Evolutionary conservation across 495 filamentous ascomycete species (phyloP), one percentile per base, ranked within the genome.

Genomic region (Parathielavia appendiculata): DNA sequence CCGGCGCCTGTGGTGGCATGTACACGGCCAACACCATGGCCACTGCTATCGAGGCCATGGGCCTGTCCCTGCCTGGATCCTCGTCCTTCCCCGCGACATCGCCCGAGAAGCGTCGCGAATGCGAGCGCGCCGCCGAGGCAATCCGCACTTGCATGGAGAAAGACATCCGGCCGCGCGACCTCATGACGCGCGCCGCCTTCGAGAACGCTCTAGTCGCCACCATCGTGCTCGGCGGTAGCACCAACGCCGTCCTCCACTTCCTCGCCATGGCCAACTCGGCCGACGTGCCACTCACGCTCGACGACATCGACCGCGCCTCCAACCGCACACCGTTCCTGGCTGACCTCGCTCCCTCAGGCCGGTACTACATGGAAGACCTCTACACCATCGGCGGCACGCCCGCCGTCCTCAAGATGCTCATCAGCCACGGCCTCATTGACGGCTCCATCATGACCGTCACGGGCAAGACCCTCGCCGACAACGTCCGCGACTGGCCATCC

Each of bases 21-120:
- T 83, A 88, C 72, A 98, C 93, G 3, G 93, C 93, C 55, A 98
- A 98, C 71, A 97, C 93, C 2, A 96, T 98, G 92, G 89, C 90
- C 6, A 95, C 91, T 0, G 91, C 91, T 14, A 91, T 98, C 61
- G 93, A 98, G 71, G 88, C 91, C 9, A 95, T 98, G 90, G 93
- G 93, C 53, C 79, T 98, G 22, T 85, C 84, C 3, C 79, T 97
- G 16, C 92, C 93, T 0, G 92, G 92, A 11, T 96, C 90, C 1
- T 95, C 91, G 0, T 92, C 89, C 0, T 96, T 86, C 54, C 92
- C 92, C 4, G 93, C 93, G 4, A 77, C 83, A 10, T 92, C 89
- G 4, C 91, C 93, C 8, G 86, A 90, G 41, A 98, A 98, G 73
- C 84, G 87, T 77, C 86, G 92, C 20, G 93, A 98, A 74, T 97